Conservation (phyloP, 306 rosid genomes). For the Alnus rubra region DNA sequence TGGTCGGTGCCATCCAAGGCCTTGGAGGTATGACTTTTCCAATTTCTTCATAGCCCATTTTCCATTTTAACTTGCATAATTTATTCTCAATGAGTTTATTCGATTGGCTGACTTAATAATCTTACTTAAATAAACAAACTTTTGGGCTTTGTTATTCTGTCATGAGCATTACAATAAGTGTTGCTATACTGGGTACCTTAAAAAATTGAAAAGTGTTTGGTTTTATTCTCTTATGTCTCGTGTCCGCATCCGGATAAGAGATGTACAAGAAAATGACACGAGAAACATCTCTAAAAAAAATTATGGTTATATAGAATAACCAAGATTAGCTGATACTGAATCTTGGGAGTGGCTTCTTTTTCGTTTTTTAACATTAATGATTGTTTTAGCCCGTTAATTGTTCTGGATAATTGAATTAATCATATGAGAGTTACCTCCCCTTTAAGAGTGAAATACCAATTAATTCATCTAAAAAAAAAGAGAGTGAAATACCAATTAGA, state of each 20-base stretch:
- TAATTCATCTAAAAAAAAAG: neutral
- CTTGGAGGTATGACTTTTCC: conserved; percentile 48
- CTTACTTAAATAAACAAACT: neutral
- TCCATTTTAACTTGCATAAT: neutral
- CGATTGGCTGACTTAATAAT: neutral
- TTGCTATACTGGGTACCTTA: neutral
- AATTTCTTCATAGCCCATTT: neutral
- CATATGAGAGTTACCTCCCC: neutral
- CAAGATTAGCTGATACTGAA: neutral
- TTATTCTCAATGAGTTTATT: neutral
- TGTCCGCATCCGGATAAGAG: too few relatives aligned
- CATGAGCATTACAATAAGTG: neutral
- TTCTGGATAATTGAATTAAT: neutral
- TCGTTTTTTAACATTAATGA: neutral
- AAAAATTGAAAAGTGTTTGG: neutral
- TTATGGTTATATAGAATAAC: too few relatives aligned
- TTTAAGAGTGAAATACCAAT: neutral
- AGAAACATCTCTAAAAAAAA: neutral
- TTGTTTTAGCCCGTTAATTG: neutral
- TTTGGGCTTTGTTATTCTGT: neutral
- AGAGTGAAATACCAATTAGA: neutral
- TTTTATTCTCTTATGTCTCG: too few relatives aligned
- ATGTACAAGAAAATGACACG: too few relatives aligned
- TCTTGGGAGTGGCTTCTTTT: neutral
- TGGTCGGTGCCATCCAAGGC: conserved; percentile 76